These are phyloP conservation scores for Ascochyta lentis DNA, from an alignment of 2,329 filamentous ascomycete genomes.

Conservation along the genomic window DNA sequence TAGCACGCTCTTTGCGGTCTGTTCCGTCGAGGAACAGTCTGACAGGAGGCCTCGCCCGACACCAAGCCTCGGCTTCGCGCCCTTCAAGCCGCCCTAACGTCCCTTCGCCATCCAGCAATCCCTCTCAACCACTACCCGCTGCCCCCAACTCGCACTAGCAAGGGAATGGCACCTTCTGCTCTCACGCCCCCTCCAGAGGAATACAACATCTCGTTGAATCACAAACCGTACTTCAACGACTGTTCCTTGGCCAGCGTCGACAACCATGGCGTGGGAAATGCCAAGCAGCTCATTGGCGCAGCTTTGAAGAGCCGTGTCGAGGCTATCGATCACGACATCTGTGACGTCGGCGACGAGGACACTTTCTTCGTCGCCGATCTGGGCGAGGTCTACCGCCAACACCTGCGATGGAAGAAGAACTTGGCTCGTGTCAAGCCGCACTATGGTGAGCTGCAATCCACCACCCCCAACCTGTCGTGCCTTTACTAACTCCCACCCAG, in stretches of 20 bases:
- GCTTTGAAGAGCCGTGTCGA: conserved; percentile 86
- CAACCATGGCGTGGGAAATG: conserved; percentile 58
- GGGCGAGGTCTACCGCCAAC: conserved; percentile 98
- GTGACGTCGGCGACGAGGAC: conserved; percentile 92
- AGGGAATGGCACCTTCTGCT: conserved; percentile 76
- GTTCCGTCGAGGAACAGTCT: conserved; percentile 98
- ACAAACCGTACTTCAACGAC: conserved; percentile 37
- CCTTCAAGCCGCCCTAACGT: conserved; percentile 95
- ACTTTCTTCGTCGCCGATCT: conserved; percentile 98
- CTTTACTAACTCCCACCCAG: conserved; percentile 56
- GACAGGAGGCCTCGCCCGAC: conserved; percentile 90
- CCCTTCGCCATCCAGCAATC: conserved; percentile 35
- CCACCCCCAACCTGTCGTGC: background rate
- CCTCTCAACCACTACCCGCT: conserved; percentile 12
- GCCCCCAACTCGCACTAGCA: conserved; percentile 44
- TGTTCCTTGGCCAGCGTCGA: conserved; percentile 44
- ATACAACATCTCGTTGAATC: conserved; percentile 51
- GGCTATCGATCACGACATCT: conserved; percentile 83
- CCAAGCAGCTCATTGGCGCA: conserved; percentile 84
- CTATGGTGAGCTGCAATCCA: conserved; percentile 72
- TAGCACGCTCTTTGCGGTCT: conserved; percentile 97
- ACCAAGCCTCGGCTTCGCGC: conserved; percentile 87
- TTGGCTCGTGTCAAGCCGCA: conserved; percentile 92
- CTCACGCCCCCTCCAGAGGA: conserved; percentile 55
- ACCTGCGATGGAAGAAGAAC: conserved; percentile 96